phyloP scores from a whole-genome alignment of 148 eudicot species.

The Euryodendron excelsum region DNA sequence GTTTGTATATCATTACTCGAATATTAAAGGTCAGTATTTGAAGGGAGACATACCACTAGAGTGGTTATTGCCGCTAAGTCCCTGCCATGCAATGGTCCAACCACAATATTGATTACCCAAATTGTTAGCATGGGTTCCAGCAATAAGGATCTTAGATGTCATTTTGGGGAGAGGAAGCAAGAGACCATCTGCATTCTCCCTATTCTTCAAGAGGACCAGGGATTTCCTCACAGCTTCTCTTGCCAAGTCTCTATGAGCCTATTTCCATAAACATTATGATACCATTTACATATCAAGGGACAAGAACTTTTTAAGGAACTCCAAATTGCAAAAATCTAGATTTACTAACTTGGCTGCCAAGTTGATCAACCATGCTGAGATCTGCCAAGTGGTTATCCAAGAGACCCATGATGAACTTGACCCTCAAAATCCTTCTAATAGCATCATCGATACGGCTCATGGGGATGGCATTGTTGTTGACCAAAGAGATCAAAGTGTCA shows the following conservation, averaged over 20 bases:
- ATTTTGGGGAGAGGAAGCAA: neutral
- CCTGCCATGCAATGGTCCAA: constrained; percentile 5
- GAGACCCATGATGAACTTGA: constrained; percentile 21
- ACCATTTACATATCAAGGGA: too few species aligned
- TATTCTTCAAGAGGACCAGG: neutral
- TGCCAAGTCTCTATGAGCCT: constrained; percentile 7
- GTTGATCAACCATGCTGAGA: neutral
- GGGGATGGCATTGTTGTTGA: constrained; percentile 1
- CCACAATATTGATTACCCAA: neutral
- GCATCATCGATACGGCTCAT: constrained; percentile 11
- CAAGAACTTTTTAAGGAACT: too few species aligned
- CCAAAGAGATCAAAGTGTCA: neutral
- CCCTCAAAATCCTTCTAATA: too few species aligned
- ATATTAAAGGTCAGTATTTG: neutral
- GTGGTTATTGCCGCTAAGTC: neutral
- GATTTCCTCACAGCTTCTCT: constrained; percentile 11
- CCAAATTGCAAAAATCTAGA: too few species aligned
- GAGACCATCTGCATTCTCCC: neutral
- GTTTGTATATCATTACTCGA: neutral
- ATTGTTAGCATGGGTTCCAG: neutral
- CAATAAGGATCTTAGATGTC: neutral
- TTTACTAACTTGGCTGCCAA: neutral
- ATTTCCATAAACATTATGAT: neutral
- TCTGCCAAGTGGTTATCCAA: constrained; percentile 15
- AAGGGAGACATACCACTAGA: neutral